Conservation (phyloP, 768 basidiomycete species). For the Coprinellus micaceus region DNA sequence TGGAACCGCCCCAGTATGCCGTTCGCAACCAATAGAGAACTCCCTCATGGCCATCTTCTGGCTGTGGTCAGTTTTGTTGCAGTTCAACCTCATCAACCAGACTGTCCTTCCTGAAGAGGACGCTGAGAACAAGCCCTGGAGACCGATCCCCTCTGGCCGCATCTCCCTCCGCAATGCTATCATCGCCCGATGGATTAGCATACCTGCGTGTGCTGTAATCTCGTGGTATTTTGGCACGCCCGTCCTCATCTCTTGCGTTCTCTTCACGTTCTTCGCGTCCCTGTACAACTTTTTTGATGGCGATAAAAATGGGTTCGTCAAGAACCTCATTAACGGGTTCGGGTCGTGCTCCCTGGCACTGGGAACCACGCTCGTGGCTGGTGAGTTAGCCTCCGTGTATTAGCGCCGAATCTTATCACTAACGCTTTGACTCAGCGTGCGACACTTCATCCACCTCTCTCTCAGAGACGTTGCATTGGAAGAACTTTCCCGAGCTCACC, state of each 20-base stretch:
- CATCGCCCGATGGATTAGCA: slow-evolving; percentile 29
- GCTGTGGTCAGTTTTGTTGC: slow-evolving; percentile 8
- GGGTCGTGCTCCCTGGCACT: slow-evolving; percentile 31
- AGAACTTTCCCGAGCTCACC: slow-evolving; percentile 12
- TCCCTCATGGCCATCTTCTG: slow-evolving; percentile 4
- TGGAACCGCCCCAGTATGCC: slow-evolving; percentile 27
- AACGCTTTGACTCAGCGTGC: slow-evolving; percentile 4
- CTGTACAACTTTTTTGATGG: slow-evolving; percentile 28
- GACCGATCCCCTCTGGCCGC: slow-evolving; percentile 34
- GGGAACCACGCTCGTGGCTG: slow-evolving; percentile 27
- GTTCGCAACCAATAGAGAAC: slow-evolving; percentile 33
- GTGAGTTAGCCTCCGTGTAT: slow-evolving; percentile 14
- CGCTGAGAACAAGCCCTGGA: slow-evolving; percentile 17
- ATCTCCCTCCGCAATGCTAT: slow-evolving; percentile 20
- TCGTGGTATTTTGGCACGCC: slow-evolving; percentile 17
- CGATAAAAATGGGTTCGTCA: slow-evolving; percentile 21
- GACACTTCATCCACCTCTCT: background rate
- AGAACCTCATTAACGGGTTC: slow-evolving; percentile 28
- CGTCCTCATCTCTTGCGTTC: slow-evolving; percentile 17
- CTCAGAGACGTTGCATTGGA: slow-evolving; percentile 7
- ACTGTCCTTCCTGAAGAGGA: slow-evolving; percentile 6
- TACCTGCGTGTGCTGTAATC: slow-evolving; percentile 22
- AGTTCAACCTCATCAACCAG: slow-evolving; percentile 10
- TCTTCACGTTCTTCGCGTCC: slow-evolving; percentile 19
- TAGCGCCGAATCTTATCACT: background rate